Percentiles rank a stretch among this genome's conserved stretches.
These are phyloP conservation scores for Thymus mandschuricus DNA, from an alignment of 257 asterid species.

Conservation along the genomic window DNA sequence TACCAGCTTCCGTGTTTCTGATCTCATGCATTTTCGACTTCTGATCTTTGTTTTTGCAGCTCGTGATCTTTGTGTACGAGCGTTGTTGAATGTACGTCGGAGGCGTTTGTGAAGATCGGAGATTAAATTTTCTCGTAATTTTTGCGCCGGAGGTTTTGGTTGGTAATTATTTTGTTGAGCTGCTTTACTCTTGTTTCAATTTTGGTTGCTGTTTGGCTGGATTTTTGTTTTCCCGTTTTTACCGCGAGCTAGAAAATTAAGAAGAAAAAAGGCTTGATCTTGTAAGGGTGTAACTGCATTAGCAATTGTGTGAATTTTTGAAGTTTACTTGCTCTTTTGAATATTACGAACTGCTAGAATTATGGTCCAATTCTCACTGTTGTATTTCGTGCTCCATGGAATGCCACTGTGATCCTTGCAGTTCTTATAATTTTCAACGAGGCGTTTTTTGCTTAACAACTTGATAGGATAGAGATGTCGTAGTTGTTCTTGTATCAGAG, in stretches of 20 bases:
- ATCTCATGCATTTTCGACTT: slow-evolving; percentile 27
- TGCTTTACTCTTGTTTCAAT: not conserved
- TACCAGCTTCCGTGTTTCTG: slow-evolving; percentile 24
- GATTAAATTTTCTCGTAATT: not conserved
- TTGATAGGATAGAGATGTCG: not conserved
- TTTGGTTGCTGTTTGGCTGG: not conserved
- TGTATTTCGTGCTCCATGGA: not conserved
- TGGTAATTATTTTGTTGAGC: not conserved
- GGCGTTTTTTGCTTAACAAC: too few species aligned
- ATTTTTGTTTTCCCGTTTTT: too few species aligned
- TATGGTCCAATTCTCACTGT: not conserved
- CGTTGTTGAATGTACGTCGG: slow-evolving; percentile 15
- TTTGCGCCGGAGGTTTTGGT: not conserved
- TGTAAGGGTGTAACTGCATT: slow-evolving; percentile 8
- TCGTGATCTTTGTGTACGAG: slow-evolving; percentile 18
- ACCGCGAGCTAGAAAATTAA: slow-evolving; percentile 9
- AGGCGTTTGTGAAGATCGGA: slow-evolving; percentile 19
- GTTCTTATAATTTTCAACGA: not conserved
- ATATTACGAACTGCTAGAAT: slow-evolving; percentile 2
- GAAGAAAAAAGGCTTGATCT: not conserved
- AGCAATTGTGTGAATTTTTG: slow-evolving; percentile 13
- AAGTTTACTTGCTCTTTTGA: not conserved
- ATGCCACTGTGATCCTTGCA: not conserved
- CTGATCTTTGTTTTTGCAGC: slow-evolving; percentile 41
- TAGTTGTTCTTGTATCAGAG: slow-evolving; percentile 1